Evolutionary conservation across 352 stramenopile genomes (phyloP), one percentile per base, ranked within the genome.

Genomic region (Pythium dissotocum): DNA sequence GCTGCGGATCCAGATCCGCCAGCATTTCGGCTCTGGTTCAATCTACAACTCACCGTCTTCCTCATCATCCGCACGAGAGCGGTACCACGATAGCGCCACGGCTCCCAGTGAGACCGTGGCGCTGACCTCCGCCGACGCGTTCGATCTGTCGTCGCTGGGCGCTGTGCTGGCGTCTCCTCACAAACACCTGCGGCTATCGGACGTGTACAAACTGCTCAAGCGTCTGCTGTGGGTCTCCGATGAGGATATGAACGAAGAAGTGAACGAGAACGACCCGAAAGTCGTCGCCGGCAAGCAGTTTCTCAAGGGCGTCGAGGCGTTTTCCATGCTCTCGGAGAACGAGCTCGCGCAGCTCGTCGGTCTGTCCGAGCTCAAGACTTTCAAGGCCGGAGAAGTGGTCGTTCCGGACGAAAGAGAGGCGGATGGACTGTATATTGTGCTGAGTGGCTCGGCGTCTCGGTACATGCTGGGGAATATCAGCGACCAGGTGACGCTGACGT

Each of bases 371-470:
- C 68, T 88, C 30, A 69, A 74, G 38, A 55, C 70, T 6, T 88
- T 65, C 65, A 57, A 63, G n/a, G 61, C 60, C 1, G 76, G 79
- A 18, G 78, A 86, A 40, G 67, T 84, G 2, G 71, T 85, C n/a
- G 12, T 88, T 1, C 28, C 72, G 1, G 73, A 85, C 68, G 80
- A 88, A 58, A 77, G 76, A 44, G 49, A 73, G 35, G 69, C 78
- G 16, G 80, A 89, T 42, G 78, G 80, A n/a, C 69, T 89, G 21
- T 87, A 83, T 58, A 82, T 89, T 28, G 70, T 89, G 26, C 52
- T 85, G 32, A 80, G 75, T 1, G 80, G 80, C 24, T 62, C 33
- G 10, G 80, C 78, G 1, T 64, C 69, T 24, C 75, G 78, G 24
- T 83, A 77, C 35, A 32, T 51, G 8, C 14, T 69, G 61, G 46